Percentiles rank a stretch among this genome's conserved stretches.
Evolutionary conservation across 2,329 filamentous ascomycete genomes (phyloP).

Genomic region (Apiospora koreana): DNA sequence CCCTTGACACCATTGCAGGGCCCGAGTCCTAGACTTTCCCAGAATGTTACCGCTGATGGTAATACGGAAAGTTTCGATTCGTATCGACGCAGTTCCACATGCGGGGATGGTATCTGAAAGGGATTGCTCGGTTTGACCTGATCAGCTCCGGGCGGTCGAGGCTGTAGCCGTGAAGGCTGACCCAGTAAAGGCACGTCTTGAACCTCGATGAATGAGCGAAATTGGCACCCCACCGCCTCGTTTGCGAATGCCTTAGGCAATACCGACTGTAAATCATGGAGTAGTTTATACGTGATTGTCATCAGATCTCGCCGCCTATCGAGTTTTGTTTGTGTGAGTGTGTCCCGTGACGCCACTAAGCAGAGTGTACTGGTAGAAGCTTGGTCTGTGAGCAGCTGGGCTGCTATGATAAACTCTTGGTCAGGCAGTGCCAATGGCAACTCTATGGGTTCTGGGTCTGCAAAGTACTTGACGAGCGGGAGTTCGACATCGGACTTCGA

Average conservation of each 20-base stretch:
- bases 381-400: conserved; percentile 73
- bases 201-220: conserved; percentile 56
- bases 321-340: conserved; percentile 30
- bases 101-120: conserved; percentile 67
- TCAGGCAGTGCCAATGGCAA: conserved; percentile 50
- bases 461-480: conserved; percentile 56
- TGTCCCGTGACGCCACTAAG: conserved; percentile 25
- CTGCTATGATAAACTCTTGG: conserved; percentile 65
- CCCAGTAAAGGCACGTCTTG: conserved; percentile 57
- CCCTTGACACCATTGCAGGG: conserved; percentile 74
- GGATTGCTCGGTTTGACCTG: conserved; percentile 52
- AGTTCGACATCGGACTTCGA: conserved; percentile 51
- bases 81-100: conserved; percentile 70
- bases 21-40: conserved; percentile 77
- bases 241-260: conserved; percentile 47
- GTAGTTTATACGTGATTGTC: conserved; percentile 46
- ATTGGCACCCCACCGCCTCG: conserved; percentile 40
- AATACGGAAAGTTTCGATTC: conserved; percentile 72
- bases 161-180: conserved; percentile 53
- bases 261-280: conserved; percentile 47
- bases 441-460: conserved; percentile 56
- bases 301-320: conserved; percentile 42
- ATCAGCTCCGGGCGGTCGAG: conserved; percentile 49
- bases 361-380: conserved; percentile 55
- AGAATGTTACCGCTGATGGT: conserved; percentile 74